These are phyloP conservation scores for Xylariales sp. DNA, from an alignment of 2,329 filamentous ascomycete species.

Conservation along the genomic window DNA sequence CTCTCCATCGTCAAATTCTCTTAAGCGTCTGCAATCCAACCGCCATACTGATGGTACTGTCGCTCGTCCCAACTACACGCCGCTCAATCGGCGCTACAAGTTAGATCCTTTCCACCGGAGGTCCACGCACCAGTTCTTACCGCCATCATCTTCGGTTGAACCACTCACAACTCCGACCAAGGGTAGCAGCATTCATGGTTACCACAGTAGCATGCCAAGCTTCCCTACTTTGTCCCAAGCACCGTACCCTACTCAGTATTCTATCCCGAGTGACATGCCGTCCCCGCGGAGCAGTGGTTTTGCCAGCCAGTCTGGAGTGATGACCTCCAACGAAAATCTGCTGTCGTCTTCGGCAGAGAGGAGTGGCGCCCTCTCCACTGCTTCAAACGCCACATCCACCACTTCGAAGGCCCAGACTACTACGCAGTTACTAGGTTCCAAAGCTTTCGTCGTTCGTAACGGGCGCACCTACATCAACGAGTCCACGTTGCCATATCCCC, in stretches of 20 bases:
- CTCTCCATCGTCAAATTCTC: constrained; percentile 32
- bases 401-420: constrained; percentile 40
- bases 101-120: constrained; percentile 39
- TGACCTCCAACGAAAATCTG: constrained; percentile 60
- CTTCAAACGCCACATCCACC: constrained; percentile 41
- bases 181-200: constrained; percentile 39
- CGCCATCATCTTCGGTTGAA: constrained; percentile 25
- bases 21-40: constrained; percentile 27
- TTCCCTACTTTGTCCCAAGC: constrained; percentile 33
- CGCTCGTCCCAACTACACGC: constrained; percentile 28
- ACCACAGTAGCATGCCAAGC: constrained; percentile 43
- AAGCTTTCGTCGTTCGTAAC: constrained; percentile 77
- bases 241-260: constrained; percentile 52
- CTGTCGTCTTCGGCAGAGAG: constrained; percentile 55
- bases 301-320: constrained; percentile 58
- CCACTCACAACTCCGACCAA: constrained; percentile 35
- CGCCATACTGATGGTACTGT: constrained; percentile 34
- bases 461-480: constrained; percentile 87
- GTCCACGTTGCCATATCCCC: constrained; percentile 77
- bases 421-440: constrained; percentile 44
- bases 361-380: constrained; percentile 49
- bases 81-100: constrained; percentile 37
- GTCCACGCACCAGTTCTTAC: constrained; percentile 31
- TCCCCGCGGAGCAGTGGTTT: constrained; percentile 54
- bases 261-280: constrained; percentile 61